Conservation (phyloP, 2,329 filamentous ascomycete genomes). For the Fusarium coffeatum region DNA sequence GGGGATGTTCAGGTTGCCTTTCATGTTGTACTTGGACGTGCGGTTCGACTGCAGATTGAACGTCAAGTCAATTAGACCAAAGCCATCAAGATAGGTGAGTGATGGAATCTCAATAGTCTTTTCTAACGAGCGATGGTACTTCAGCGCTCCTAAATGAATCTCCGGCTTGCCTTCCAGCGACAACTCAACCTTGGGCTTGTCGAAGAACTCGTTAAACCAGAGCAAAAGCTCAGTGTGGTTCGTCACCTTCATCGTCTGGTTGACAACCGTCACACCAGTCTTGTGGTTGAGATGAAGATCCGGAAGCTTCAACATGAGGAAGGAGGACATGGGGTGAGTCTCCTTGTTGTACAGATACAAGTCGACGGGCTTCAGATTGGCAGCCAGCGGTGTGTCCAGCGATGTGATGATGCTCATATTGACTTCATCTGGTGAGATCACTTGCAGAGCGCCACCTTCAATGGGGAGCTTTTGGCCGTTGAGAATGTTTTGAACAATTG, state of each 20-base stretch:
- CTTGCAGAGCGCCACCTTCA: slow-evolving; percentile 50
- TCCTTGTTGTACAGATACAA: slow-evolving; percentile 57
- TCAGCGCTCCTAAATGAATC: slow-evolving; percentile 55
- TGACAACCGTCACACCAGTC: slow-evolving; percentile 51
- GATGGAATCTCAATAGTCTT: slow-evolving; percentile 57
- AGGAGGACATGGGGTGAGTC: slow-evolving; percentile 37
- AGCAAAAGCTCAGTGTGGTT: slow-evolving; percentile 55
- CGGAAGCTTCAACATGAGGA: slow-evolving; percentile 47
- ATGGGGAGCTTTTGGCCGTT: slow-evolving; percentile 56
- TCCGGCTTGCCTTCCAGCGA: slow-evolving; percentile 53
- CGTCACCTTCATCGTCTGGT: slow-evolving; percentile 52
- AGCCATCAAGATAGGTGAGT: slow-evolving; percentile 55
- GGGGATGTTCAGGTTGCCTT: slow-evolving; percentile 57
- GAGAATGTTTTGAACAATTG: slow-evolving; percentile 59
- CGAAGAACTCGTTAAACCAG: slow-evolving; percentile 56
- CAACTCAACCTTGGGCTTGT: slow-evolving; percentile 51
- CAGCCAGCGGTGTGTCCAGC: slow-evolving; percentile 53
- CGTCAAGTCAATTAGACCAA: slow-evolving; percentile 53
- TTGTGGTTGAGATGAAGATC: slow-evolving; percentile 50
- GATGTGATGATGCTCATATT: slow-evolving; percentile 53
- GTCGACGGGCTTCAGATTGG: slow-evolving; percentile 53
- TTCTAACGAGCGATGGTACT: slow-evolving; percentile 53
- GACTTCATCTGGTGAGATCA: slow-evolving; percentile 49
- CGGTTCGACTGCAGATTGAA: slow-evolving; percentile 53
- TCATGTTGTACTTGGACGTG: slow-evolving; percentile 55